These are phyloP conservation scores for Russula dissimulans DNA, from an alignment of 768 basidiomycete species.

Conservation along the genomic window DNA sequence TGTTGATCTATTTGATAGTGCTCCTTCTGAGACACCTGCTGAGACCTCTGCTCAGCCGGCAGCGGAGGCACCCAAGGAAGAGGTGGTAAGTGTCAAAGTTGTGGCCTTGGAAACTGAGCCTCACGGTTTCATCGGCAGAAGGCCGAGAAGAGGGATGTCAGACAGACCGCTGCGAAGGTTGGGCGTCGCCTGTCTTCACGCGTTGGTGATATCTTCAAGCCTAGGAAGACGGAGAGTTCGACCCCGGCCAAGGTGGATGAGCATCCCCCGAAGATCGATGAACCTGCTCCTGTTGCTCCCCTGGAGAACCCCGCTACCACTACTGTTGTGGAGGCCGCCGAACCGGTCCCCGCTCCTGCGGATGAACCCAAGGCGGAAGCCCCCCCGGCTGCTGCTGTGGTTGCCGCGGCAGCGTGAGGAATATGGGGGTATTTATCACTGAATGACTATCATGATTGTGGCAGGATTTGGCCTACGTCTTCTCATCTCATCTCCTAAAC, in stretches of 20 bases:
- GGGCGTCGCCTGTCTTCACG: constrained; percentile 78
- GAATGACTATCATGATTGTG: constrained; percentile 20
- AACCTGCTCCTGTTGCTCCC: constrained; percentile 73
- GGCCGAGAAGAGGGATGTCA: constrained; percentile 35
- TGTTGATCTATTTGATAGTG: not conserved
- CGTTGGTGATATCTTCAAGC: constrained; percentile 75
- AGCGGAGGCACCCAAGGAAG: constrained; percentile 48
- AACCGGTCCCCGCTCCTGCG: constrained; percentile 23
- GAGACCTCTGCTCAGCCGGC: constrained; percentile 27
- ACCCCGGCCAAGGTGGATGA: constrained; percentile 79
- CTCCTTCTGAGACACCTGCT: constrained; percentile 28
- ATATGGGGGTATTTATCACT: constrained; percentile 38
- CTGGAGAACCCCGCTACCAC: constrained; percentile 69
- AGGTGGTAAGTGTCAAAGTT: constrained; percentile 37
- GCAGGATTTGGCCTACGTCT: constrained; percentile 20
- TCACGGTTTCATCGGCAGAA: constrained; percentile 24
- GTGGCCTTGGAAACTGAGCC: not conserved
- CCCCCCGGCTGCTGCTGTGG: constrained; percentile 52
- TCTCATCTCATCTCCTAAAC: constrained; percentile 19
- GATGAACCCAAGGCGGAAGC: constrained; percentile 32
- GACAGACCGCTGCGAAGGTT: constrained; percentile 44
- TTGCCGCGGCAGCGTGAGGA: constrained; percentile 72
- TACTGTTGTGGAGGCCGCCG: constrained; percentile 30
- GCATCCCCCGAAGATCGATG: constrained; percentile 82
- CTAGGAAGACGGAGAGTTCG: constrained; percentile 43